Evolutionary conservation across 2,329 filamentous ascomycete genomes (phyloP).

Genomic region (Claviceps sp.): DNA sequence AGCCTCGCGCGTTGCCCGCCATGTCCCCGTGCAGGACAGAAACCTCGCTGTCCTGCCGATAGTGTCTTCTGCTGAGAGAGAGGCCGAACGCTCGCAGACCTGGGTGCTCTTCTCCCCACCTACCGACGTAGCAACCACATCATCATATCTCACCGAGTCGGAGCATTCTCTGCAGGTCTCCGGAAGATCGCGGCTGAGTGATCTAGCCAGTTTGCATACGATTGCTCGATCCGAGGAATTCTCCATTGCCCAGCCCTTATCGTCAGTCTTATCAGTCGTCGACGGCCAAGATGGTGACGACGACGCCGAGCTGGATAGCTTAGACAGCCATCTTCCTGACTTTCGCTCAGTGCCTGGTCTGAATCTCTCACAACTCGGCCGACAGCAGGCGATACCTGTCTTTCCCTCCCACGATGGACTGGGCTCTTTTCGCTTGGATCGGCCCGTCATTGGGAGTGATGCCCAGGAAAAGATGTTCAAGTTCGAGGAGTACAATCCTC

Average conservation of each 20-base stretch:
- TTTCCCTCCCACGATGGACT: slow-evolving; percentile 89
- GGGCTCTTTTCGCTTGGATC: slow-evolving; percentile 63
- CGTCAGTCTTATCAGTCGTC: slow-evolving; percentile 22
- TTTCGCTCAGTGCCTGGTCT: slow-evolving; percentile 51
- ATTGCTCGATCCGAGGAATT: slow-evolving; percentile 46
- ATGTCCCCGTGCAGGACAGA: slow-evolving; percentile 26
- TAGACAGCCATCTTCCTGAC: slow-evolving; percentile 82
- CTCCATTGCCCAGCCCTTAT: slow-evolving; percentile 25
- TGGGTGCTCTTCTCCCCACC: slow-evolving; percentile 90
- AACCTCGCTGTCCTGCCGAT: slow-evolving; percentile 12
- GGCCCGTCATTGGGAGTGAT: slow-evolving; percentile 36
- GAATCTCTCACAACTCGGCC: slow-evolving; percentile 12
- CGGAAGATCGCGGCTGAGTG: slow-evolving; percentile 62
- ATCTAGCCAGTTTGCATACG: slow-evolving; percentile 66
- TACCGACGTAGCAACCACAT: slow-evolving; percentile 48
- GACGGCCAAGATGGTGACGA: slow-evolving; percentile 38
- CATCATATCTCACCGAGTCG: slow-evolving; percentile 55
- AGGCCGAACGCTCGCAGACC: slow-evolving; percentile 65
- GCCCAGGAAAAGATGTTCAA: slow-evolving; percentile 79
- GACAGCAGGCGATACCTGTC: slow-evolving; percentile 51
- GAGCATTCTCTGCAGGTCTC: slow-evolving; percentile 49
- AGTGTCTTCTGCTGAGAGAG: slow-evolving; percentile 15
- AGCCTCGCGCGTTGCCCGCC: slow-evolving; percentile 33
- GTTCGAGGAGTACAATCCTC: slow-evolving; percentile 74
- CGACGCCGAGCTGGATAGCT: slow-evolving; percentile 74